phyloP scores from a whole-genome alignment of 441 rosid genomes.

The Aleurites moluccanus region DNA sequence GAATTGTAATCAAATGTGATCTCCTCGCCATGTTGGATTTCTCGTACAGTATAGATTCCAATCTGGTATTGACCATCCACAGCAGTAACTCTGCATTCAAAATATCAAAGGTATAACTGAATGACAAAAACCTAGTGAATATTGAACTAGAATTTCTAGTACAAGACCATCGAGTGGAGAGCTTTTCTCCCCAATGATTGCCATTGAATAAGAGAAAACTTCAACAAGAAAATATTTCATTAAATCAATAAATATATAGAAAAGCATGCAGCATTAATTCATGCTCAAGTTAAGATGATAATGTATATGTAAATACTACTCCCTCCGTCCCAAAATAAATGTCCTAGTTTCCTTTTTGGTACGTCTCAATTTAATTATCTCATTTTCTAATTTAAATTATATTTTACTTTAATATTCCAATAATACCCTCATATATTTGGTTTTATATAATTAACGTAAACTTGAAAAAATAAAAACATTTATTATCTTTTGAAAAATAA shows the following conservation, averaged over 20 bases:
- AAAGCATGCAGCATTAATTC: neutral
- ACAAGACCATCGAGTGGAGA: neutral
- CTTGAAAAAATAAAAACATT: no score
- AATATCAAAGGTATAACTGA: constrained; percentile 20
- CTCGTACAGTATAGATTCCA: constrained; percentile 85
- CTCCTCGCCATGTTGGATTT: constrained; percentile 91
- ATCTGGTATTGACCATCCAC: constrained; percentile 98
- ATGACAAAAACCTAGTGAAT: constrained; percentile 6
- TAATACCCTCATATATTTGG: no score
- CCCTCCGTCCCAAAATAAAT: no score
- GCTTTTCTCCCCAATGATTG: neutral
- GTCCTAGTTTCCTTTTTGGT: no score
- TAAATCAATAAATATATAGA: neutral
- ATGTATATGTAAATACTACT: neutral
- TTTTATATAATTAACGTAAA: no score
- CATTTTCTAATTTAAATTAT: no score
- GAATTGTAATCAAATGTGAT: constrained; percentile 98
- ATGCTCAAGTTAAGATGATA: neutral
- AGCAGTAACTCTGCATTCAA: constrained; percentile 87
- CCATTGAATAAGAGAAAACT: neutral
- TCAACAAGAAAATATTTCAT: neutral
- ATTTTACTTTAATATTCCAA: no score
- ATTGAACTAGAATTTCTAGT: neutral
- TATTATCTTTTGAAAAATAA: no score
- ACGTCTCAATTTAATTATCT: no score